Percentiles rank a stretch among this genome's conserved stretches.
These are phyloP conservation scores for Sporothrix inflata DNA, from an alignment of 2,329 filamentous ascomycete genomes.

Conservation along the genomic window DNA sequence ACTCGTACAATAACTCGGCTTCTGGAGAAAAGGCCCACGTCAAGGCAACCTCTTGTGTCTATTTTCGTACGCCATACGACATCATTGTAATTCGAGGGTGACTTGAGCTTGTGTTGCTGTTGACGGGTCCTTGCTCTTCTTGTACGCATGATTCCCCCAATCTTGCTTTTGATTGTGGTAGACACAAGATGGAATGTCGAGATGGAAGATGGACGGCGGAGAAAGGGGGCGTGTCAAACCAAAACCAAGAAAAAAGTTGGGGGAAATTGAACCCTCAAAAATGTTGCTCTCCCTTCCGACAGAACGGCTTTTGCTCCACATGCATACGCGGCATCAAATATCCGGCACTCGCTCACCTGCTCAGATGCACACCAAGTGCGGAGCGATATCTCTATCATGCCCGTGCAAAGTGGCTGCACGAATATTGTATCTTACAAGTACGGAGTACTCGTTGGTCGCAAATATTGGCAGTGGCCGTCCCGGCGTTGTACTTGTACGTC, in stretches of 20 bases:
- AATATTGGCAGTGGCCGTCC: neutral
- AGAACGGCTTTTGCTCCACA: constrained; percentile 11
- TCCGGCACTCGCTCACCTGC: neutral
- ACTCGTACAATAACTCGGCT: neutral
- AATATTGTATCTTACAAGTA: neutral
- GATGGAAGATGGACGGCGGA: neutral
- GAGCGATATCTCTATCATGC: neutral
- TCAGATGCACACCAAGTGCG: neutral
- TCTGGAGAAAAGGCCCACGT: neutral
- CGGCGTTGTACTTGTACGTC: constrained; percentile 8
- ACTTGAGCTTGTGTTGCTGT: too few relatives aligned
- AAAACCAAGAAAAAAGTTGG: neutral
- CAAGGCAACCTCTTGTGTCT: neutral
- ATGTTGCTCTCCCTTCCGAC: constrained; percentile 9
- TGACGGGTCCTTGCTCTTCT: neutral
- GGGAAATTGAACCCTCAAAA: neutral
- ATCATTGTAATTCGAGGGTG: too few relatives aligned
- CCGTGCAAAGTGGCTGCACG: neutral
- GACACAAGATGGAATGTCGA: constrained; percentile 8
- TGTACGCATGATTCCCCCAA: too few relatives aligned
- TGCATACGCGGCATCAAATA: constrained; percentile 17
- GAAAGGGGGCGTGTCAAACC: neutral
- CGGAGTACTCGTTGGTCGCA: neutral
- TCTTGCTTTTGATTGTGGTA: neutral
- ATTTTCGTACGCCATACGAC: neutral